phyloP scores from a whole-genome alignment of 805 yeast species.

The Pichia membranifaciens region DNA sequence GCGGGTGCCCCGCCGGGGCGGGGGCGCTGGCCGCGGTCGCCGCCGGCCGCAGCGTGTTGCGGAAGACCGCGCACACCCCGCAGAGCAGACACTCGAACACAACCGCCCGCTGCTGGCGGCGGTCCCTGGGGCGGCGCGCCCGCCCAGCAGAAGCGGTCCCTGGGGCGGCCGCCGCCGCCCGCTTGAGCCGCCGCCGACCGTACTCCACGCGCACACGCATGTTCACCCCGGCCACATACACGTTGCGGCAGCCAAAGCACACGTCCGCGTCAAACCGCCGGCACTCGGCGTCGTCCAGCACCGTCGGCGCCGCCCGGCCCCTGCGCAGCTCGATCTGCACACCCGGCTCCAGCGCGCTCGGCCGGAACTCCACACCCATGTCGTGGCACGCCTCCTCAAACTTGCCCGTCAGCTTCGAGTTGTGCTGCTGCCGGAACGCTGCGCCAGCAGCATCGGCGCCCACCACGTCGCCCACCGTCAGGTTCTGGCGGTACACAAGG shows the following conservation, averaged over 20 bases:
- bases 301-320: no score
- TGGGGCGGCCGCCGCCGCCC: no score
- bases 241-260: slow-evolving; percentile 10
- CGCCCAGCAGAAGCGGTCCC: no score
- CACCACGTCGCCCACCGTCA: neutral
- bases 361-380: no score
- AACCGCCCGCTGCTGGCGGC: neutral
- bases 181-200: slow-evolving; percentile 4
- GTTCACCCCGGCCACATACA: slow-evolving; percentile 15
- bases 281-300: neutral
- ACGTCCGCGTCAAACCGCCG: neutral
- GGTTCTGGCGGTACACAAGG: slow-evolving; percentile 3
- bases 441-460: neutral
- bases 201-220: slow-evolving; percentile 11
- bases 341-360: no score
- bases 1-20: no score
- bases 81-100: neutral
- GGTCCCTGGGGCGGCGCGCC: no score
- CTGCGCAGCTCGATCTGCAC: no score
- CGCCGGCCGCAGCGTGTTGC: no score
- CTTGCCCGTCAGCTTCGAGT: neutral
- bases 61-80: neutral
- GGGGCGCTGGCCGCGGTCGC: no score
- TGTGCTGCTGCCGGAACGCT: slow-evolving; percentile 1
- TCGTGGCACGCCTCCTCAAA: slow-evolving; percentile 1